Evolutionary conservation across 805 yeast genomes (phyloP).

Genomic region (Candida stauntonica): DNA sequence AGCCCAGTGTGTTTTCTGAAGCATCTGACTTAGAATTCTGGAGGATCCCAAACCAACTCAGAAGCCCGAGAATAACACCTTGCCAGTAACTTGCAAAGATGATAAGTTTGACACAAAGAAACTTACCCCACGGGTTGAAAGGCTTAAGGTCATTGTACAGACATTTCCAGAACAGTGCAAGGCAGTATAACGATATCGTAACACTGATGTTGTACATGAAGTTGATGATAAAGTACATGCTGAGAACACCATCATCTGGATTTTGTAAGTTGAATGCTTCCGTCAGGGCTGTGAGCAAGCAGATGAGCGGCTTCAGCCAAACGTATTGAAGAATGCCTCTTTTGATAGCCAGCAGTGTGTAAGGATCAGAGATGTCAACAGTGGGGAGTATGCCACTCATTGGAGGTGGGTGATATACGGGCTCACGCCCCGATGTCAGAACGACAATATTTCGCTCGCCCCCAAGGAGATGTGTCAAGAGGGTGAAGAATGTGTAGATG

Average conservation of each 20-base stretch:
- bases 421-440: slow-evolving; percentile 63
- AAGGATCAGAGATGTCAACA: slow-evolving; percentile 84
- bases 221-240: slow-evolving; percentile 61
- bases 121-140: slow-evolving; percentile 88
- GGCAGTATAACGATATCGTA: slow-evolving; percentile 72
- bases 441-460: slow-evolving; percentile 88
- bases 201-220: slow-evolving; percentile 76
- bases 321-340: slow-evolving; percentile 90
- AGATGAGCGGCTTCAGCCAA: slow-evolving; percentile 87
- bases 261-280: slow-evolving; percentile 47
- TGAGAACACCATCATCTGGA: slow-evolving; percentile 33
- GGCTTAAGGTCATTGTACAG: slow-evolving; percentile 71
- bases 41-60: slow-evolving; percentile 45
- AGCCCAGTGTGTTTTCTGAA: slow-evolving; percentile 39
- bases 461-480: slow-evolving; percentile 78
- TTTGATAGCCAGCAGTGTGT: slow-evolving; percentile 68
- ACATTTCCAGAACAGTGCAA: slow-evolving; percentile 92
- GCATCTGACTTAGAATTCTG: slow-evolving; percentile 31
- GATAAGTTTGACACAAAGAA: slow-evolving; percentile 86
- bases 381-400: slow-evolving; percentile 46
- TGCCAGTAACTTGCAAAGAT: slow-evolving; percentile 99
- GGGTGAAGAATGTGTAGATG: slow-evolving; percentile 84
- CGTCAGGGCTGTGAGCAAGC: slow-evolving; percentile 46
- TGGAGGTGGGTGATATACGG: slow-evolving; percentile 59
- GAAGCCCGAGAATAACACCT: slow-evolving; percentile 50